Base-by-base conservation (phyloP, 495 filamentous ascomycete genomes). In the Aspergillus sparsus region DNA sequence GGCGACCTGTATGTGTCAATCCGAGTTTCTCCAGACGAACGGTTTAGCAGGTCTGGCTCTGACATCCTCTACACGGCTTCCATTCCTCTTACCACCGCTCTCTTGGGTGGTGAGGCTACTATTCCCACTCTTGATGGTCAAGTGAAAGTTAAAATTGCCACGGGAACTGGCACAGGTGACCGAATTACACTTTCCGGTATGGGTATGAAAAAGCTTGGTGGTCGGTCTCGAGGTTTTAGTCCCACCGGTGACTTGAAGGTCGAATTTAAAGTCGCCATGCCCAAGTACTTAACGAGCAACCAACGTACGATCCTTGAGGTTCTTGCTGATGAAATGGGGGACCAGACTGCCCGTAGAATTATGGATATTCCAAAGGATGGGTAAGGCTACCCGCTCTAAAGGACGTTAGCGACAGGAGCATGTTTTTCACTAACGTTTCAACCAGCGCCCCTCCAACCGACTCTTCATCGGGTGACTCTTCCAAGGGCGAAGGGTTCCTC, bases 241-340 rank as follows among this genome's bases (percentile, higher is more conserved):
- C 74, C 78, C 6, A 74, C 72, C n/a, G 92, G 92, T 67, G 95
- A 98, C 64, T 74, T 98, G 33, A 87, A 84, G 66, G 91, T 98
- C 7, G 95, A 98, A 72, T 98, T 95, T 80, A 93, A 92, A 77
- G 90, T 98, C 12, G 72, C 83, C 33, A 96, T 97, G 91, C 94
- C 94, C 11, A 97, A 95, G 74, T 95, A 92, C 66, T 78, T 98
- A 66, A 91, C 85, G 21, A 78, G 84, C 18, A 97, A 94, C 73
- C 93, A 98, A 77, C 83, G 95, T 37, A 92, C 88, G 0, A 88
- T 98, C 34, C 70, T 97, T 58, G 94, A 98, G 75, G 91, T 97
- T 80, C 83, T 98, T 46, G 94, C 94, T 33, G 92, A 98, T 65
- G 94, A 98, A 78, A 85, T 97, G 81, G 84, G 83, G 11, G 94